Conservation (phyloP, 345 rosid species). For the Pugionium cornutum region DNA sequence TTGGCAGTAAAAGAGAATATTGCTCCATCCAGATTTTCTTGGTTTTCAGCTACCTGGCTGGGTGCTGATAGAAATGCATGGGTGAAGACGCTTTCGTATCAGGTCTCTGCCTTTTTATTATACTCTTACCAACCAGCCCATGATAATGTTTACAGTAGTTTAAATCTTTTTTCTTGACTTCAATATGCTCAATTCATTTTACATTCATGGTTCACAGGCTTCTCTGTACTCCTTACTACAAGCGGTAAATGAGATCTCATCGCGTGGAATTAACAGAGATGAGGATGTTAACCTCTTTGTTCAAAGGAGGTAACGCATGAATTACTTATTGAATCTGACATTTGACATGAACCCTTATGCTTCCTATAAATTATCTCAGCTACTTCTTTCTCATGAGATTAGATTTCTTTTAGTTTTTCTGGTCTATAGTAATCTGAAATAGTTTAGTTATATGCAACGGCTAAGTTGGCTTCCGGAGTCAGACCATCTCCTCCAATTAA, state of each 20-base stretch:
- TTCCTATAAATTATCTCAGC: neutral
- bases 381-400: neutral
- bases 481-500: neutral
- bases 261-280: conserved; percentile 75
- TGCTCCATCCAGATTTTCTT: conserved; percentile 53
- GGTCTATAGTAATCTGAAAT: conserved; percentile 9
- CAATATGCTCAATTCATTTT: conserved; percentile 30
- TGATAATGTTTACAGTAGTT: conserved; percentile 7
- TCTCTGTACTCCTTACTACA: conserved; percentile 77
- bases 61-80: conserved; percentile 72
- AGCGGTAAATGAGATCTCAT: conserved; percentile 87
- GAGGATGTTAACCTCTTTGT: conserved; percentile 72
- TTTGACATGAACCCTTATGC: conserved; percentile 23
- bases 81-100: conserved; percentile 86
- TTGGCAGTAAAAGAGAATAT: conserved; percentile 65
- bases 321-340: conserved; percentile 20
- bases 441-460: conserved; percentile 14
- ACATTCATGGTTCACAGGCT: conserved; percentile 60
- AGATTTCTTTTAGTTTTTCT: neutral
- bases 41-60: conserved; percentile 86
- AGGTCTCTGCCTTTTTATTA: conserved; percentile 50
- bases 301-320: conserved; percentile 66
- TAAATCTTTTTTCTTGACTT: conserved; percentile 16
- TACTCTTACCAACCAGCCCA: neutral
- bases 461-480: conserved; percentile 19